These are phyloP conservation scores for Madurella fahalii DNA, from an alignment of 2,329 filamentous ascomycete genomes.

Conservation along the genomic window DNA sequence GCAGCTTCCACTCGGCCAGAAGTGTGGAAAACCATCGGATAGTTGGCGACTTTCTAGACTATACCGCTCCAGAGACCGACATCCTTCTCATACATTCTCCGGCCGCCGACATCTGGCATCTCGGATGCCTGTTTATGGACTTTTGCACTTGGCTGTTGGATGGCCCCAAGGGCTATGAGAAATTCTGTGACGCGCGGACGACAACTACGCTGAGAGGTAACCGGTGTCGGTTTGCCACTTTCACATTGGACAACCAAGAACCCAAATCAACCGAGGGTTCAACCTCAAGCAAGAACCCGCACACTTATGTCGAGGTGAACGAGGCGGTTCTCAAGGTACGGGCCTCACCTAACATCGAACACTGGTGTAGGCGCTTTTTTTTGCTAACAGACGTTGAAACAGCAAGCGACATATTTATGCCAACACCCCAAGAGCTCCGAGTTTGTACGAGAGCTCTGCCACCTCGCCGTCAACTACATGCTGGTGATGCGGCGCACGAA, in stretches of 20 bases:
- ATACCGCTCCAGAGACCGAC: slow-evolving; percentile 23
- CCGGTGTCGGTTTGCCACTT: not conserved
- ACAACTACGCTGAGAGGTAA: not conserved
- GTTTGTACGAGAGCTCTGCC: slow-evolving; percentile 3
- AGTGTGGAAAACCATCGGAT: slow-evolving; percentile 30
- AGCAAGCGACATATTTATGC: slow-evolving; percentile 5
- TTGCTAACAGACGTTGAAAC: not conserved
- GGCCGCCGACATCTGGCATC: slow-evolving; percentile 10
- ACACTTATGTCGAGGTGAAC: not conserved
- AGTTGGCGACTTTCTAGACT: slow-evolving; percentile 31
- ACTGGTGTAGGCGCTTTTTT: not conserved
- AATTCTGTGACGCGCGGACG: not conserved
- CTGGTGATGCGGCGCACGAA: slow-evolving; percentile 5
- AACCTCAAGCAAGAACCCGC: not conserved
- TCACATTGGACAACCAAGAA: not conserved
- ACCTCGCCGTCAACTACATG: slow-evolving; percentile 9
- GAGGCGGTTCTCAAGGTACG: not conserved
- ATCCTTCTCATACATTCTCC: slow-evolving; percentile 4
- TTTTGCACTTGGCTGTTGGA: slow-evolving; percentile 10
- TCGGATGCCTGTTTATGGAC: slow-evolving; percentile 12
- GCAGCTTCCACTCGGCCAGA: slow-evolving; percentile 23
- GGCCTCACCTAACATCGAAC: not conserved
- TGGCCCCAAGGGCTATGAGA: slow-evolving; percentile 2
- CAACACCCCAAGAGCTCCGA: not conserved
- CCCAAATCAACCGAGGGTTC: not conserved